Evolutionary conservation across 1,139 yeast genomes (phyloP), one percentile per base, ranked within the genome.

Genomic region (Taphrina wiesneri): DNA sequence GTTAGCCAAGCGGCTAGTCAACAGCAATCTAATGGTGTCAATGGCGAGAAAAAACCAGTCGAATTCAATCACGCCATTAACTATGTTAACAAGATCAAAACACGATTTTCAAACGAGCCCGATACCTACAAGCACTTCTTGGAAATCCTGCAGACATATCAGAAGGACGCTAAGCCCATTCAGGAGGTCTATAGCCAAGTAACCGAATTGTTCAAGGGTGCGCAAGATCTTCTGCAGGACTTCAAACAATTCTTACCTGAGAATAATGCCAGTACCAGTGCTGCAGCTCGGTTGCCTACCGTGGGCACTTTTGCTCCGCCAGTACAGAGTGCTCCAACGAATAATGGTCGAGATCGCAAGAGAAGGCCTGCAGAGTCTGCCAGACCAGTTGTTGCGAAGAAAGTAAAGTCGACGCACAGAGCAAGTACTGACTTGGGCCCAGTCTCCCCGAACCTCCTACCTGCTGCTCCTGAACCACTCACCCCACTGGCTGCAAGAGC

Each of bases 51-150:
- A 41, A 62, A 95, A 2, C 97, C 96, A 67, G 93, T 91, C 11
- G 98, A 93, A 78, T 92, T 93, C 79, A 92, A 93, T 75, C 98
- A 93, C 77, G 99, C 99, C 34, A 93, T 93, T 70, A 88, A 89
- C 70, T 93, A 93, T 74, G 99, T 93, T 67, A 93, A 93, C 79
- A 91, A 92, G 77, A 93, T 93, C 73, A 95, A 95, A 75, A 92
- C 93, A 63, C 84, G 98, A 69, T 93, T 91, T 77, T 89, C 96
- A 36, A 85, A 87, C 74, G 97, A 92, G 75, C 99, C 99, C 0
- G 98, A 93, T 74, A 90, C 91, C 67, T 93, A 93, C 80, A 95
- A 95, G 78, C 92, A 87, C 72, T 93, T 93, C 73, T 81, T 95
- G 77, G 99, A 95, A 75, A 93, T 93, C 66, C 80, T 93, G 73